Evolutionary conservation across 306 rosid species (phyloP), one percentile per base, ranked within the genome.

Genomic region (Vigna radiata): DNA sequence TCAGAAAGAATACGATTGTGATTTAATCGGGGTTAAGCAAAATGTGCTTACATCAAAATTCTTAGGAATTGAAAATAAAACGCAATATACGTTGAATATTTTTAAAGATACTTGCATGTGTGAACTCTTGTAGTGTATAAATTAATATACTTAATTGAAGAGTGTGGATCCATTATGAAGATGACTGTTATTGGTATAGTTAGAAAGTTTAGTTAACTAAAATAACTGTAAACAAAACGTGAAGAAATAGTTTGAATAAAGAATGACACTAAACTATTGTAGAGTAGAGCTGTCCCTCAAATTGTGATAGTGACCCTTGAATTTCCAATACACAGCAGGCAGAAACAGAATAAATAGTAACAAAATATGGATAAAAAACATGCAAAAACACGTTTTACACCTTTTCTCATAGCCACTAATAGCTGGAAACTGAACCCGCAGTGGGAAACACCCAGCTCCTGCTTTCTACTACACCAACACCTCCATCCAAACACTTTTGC

Each of bases 321-420:
- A 37, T 33, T 36, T 7, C 9, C 18, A 9, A 7, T 64, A 1
- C 49, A 9, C 1, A 17, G 31, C 27, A 19, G 2, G 15, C 1
- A 53, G 50, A 56, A 56, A 17, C 39, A 27, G 8, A 6, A 5
- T 27, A 5, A n/a, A 8, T 1, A 62, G 23, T n/a, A 64, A 0
- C 31, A 5, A 47, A 25, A 68, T 7, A 7, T 13, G 44, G 44
- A 41, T 15, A 58, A 58, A 25, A 12, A 58, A 5, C 4, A 25
- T 33, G 25, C 4, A 63, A 62, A 61, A 63, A 63, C 72, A 76
- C 73, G 80, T 64, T 64, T 64, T 63, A 50, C 50, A 49, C 17
- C 11, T 50, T 33, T 36, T 14, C 29, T 11, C 5, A 0, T 23
- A 16, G 0, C 21, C 61, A n/a, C 3, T 2, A 4, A 48, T 33